Evolutionary conservation across 1,139 yeast genomes (phyloP).

Genomic region (Yamadazyma dushanensis): DNA sequence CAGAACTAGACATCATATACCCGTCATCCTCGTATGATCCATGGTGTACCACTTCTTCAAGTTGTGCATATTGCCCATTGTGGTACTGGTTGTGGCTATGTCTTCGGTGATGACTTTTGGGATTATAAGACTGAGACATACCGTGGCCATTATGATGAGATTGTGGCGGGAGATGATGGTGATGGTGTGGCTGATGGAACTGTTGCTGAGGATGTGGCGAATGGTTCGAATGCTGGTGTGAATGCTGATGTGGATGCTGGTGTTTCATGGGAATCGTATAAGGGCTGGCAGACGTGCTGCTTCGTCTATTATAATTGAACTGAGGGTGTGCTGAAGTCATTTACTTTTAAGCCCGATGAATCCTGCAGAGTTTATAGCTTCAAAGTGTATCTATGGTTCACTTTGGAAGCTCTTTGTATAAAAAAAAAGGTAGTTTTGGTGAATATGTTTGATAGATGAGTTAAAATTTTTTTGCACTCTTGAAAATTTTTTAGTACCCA

Average conservation of each 20-base stretch:
- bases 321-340: slow-evolving; percentile 30
- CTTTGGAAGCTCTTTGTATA: too few species aligned
- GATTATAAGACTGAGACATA: slow-evolving; percentile 1
- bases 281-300: slow-evolving; percentile 30
- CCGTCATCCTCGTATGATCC: slow-evolving; percentile 2
- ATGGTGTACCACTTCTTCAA: too few species aligned
- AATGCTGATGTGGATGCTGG: slow-evolving; percentile 9
- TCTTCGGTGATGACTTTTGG: slow-evolving; percentile 6
- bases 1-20: slow-evolving; percentile 28
- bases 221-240: slow-evolving; percentile 11
- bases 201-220: slow-evolving; percentile 13
- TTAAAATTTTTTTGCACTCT: slow-evolving; percentile 2
- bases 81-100: slow-evolving; percentile 7
- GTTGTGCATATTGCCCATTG: slow-evolving; percentile 1
- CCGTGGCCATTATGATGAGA: slow-evolving; percentile 10
- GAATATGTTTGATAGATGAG: slow-evolving; percentile 1
- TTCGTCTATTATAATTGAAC: slow-evolving; percentile 33
- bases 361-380: not conserved
- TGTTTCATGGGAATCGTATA: slow-evolving; percentile 36
- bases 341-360: not conserved
- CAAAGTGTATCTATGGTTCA: too few species aligned
- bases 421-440: not conserved
- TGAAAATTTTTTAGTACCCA: not conserved
- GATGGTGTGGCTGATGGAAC: slow-evolving; percentile 7
- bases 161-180: slow-evolving; percentile 10